Base-by-base conservation (phyloP, 805 yeast genomes). In the Yarrowia sp. region DNA sequence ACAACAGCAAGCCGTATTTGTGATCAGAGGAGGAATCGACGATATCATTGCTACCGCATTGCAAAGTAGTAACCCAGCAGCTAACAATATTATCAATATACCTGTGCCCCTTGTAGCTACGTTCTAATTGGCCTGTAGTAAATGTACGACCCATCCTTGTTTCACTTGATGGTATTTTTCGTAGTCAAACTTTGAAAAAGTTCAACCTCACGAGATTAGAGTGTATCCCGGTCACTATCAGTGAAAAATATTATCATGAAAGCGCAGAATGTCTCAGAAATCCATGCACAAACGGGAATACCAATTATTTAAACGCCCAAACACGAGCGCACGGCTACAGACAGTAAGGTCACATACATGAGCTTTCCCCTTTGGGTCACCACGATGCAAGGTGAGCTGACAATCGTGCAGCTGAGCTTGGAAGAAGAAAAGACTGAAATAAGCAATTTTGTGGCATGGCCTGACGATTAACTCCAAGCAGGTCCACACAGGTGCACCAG, bases 391-490 rank as follows among this genome's bases (percentile, higher is more conserved):
- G 33, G 58, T 33, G 26, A 33, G 58, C 32, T 33, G 40, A 22
- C 41, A 5, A 51, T 51, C 58, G 22, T 22, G 58, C 58, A 51
- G 38, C 28, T 8, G 3, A 17, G 17, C 21, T 17, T 16, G 9
- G 22, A 51, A 51, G 58, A 51, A 51, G 58, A 51, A 48, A 48
- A 3, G 28, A 46, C 36, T 21, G 54, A 9, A 48, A 48, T 19
- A 51, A 33, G 58, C 36, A 51, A 49, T n/a, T 48, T 46, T 12
- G 11, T 6, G 1, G 36, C 26, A 33, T 48, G 38, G 54, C 22
- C 54, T 32, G 38, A 48, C 54, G 54, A 48, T 48, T 32, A 48
- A 28, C 54, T 48, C 54, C 54, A 48, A 21, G 54, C 54, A 48
- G 54, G 54, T 48, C 38, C 54, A 19, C 24, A 19, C 3, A 9